Evolutionary conservation across 345 rosid species (phyloP), one percentile per base, ranked within the genome.

Genomic region (Microthlaspi erraticum): DNA sequence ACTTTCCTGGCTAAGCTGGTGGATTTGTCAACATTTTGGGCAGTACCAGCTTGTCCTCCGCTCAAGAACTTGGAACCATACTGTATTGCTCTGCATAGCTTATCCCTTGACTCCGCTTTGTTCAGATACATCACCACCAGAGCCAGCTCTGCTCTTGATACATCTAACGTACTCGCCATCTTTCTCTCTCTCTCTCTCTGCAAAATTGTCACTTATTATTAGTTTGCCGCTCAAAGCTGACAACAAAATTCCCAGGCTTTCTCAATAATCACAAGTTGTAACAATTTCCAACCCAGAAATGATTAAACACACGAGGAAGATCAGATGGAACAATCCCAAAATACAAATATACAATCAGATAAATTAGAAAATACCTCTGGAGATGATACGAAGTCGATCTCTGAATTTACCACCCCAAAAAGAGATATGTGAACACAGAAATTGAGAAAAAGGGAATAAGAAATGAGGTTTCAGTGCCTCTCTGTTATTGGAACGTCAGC

Each of bases 61-160:
- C 99, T 95, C 70, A 95, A 32, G 76, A 92, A 92, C 80, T 87
- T 92, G 1, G 97, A 95, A 71, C 99, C 99, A 74, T 95, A 95
- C 55, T 95, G 99, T 80, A 95, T 95, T 62, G 97, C 96, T 83
- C 99, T 83, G 80, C 99, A 95, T 64, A 95, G 80, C 94, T 95
- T 95, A 83, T 95, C 99, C 74, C 99, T 85, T 53, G 99, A 92
- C 77, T 95, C 99, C 38, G 98, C 99, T 84, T 95, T 92, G 72
- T 90, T 92, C 84, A 95, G 76, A 83, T 89, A 95, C 80, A 95
- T 72, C 68, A 95, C 97, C 43, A 87, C 66, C 43, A 95, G 93
- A 41, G 80, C 96, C 71, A 95, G 92, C 72, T 95, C 99, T 0
- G 96, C 89, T 79, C 99, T 90, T 23, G 97, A 79, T 38, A 77